phyloP scores from a whole-genome alignment of 2,329 filamentous ascomycete species.

The Aspergillus costaricaensis region DNA sequence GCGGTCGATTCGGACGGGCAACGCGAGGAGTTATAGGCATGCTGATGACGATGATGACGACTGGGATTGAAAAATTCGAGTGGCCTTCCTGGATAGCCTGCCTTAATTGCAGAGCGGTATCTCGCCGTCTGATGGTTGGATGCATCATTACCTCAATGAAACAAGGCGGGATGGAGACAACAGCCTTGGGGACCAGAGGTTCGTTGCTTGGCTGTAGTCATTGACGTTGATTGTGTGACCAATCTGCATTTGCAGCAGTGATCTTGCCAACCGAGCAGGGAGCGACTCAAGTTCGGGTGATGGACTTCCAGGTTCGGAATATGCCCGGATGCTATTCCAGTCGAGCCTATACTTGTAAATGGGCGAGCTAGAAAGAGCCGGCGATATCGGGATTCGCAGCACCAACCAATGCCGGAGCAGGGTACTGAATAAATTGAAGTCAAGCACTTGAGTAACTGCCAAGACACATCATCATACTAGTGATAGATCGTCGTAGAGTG shows the following conservation, averaged over 20 bases:
- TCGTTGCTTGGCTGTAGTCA: not conserved
- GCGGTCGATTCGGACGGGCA: conserved; percentile 36
- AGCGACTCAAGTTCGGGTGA: not conserved
- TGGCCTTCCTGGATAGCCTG: not conserved
- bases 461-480: not conserved
- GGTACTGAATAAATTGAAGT: not conserved
- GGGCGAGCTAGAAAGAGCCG: not conserved
- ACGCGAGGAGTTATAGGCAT: conserved; percentile 38
- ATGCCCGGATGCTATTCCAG: not conserved
- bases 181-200: not conserved
- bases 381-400: not conserved
- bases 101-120: not conserved
- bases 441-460: not conserved
- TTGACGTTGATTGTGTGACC: not conserved
- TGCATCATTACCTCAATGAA: not conserved
- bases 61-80: conserved; percentile 44
- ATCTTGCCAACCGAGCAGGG: not conserved
- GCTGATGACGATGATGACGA: conserved; percentile 51
- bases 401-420: not conserved
- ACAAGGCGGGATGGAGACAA: not conserved
- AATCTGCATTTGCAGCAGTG: not conserved
- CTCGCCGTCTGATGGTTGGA: no score
- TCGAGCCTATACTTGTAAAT: not conserved
- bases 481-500: not conserved
- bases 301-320: not conserved